These are phyloP conservation scores for Coniophora puteana DNA, from an alignment of 1,284 basidiomycete species.

Conservation along the genomic window DNA sequence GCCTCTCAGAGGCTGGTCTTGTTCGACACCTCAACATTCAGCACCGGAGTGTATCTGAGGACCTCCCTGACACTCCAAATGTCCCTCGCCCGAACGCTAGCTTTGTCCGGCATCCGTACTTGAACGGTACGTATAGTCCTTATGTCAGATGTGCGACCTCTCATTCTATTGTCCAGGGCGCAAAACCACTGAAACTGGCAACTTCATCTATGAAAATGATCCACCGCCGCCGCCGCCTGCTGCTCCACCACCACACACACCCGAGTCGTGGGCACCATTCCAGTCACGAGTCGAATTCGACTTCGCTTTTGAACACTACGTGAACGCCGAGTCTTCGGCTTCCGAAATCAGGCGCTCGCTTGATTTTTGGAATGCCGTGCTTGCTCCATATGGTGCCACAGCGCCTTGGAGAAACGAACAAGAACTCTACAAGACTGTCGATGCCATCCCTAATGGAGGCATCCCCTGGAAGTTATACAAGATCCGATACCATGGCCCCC, in stretches of 20 bases:
- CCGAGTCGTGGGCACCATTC: slow-evolving; percentile 11
- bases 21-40: too few species aligned
- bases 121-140: too few species aligned
- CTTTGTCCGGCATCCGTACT: too few species aligned
- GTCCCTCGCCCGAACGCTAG: too few species aligned
- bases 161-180: too few species aligned
- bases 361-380: slow-evolving; percentile 14
- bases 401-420: slow-evolving; percentile 20
- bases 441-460: slow-evolving; percentile 20
- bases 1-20: too few species aligned
- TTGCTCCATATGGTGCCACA: slow-evolving; percentile 7
- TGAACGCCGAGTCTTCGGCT: slow-evolving; percentile 11
- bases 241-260: neutral
- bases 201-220: too few species aligned
- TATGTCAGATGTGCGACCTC: too few species aligned
- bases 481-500: slow-evolving; percentile 16
- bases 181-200: too few species aligned
- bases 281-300: slow-evolving; percentile 11
- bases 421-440: slow-evolving; percentile 23
- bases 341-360: slow-evolving; percentile 11
- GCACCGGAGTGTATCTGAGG: too few species aligned
- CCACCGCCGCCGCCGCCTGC: too few species aligned
- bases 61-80: too few species aligned
- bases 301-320: slow-evolving; percentile 15
- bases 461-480: slow-evolving; percentile 21